phyloP scores from a whole-genome alignment of 2,329 filamentous ascomycete genomes.

The Ophiostoma piceae region DNA sequence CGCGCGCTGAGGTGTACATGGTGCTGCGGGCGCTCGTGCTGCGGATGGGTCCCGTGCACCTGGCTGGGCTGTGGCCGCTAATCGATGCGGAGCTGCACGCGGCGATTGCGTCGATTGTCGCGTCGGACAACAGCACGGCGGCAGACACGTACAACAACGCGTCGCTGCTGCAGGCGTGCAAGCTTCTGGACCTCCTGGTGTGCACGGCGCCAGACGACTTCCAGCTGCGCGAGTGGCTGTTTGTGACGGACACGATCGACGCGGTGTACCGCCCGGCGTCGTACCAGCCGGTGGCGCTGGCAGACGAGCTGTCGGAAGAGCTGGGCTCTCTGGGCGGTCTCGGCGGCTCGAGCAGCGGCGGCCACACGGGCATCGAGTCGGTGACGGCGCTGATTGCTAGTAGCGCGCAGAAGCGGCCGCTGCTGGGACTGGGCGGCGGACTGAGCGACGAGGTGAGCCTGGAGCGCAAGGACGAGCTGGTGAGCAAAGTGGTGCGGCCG shows the following conservation, averaged over 20 bases:
- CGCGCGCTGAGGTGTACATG: conserved; percentile 84
- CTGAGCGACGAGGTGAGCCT: conserved; percentile 52
- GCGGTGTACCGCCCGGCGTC: conserved; percentile 76
- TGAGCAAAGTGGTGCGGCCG: conserved; percentile 72
- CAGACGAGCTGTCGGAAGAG: conserved; percentile 56
- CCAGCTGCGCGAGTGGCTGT: conserved; percentile 97
- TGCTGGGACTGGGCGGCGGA: conserved; percentile 47
- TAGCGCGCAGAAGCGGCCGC: conserved; percentile 41
- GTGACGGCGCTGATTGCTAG: conserved; percentile 36
- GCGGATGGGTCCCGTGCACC: conserved; percentile 69
- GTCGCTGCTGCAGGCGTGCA: conserved; percentile 83
- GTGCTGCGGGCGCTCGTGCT: conserved; percentile 76
- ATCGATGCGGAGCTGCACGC: conserved; percentile 81
- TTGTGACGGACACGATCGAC: conserved; percentile 93
- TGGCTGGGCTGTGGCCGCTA: conserved; percentile 83
- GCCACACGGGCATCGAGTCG: conserved; percentile 33
- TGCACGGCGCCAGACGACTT: conserved; percentile 89
- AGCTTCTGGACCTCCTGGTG: conserved; percentile 83
- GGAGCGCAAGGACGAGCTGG: conserved; percentile 62
- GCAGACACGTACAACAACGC: conserved; percentile 71
- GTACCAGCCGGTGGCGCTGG: conserved; percentile 67
- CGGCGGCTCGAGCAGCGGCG: neutral
- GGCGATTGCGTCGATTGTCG: conserved; percentile 68
- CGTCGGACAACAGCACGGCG: conserved; percentile 56
- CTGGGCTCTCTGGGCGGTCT: conserved; percentile 37